phyloP scores from a whole-genome alignment of 345 rosid species.

The Eutrema yunnanense region DNA sequence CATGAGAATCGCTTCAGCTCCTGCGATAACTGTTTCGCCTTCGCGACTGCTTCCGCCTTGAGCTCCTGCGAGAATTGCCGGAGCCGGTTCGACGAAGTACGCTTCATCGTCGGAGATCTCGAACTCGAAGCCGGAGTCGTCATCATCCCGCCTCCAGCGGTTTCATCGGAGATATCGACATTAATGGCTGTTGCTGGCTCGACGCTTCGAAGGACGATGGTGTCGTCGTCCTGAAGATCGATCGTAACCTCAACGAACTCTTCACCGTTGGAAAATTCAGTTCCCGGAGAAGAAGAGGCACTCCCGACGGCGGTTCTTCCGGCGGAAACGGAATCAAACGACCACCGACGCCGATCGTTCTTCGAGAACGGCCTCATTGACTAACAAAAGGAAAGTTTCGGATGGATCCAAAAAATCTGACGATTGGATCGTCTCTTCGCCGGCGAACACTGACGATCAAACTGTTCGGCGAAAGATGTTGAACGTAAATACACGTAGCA shows the following conservation, averaged over 20 bases:
- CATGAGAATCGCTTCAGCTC: slow-evolving; percentile 79
- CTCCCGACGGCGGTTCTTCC: slow-evolving; percentile 31
- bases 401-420: not conserved
- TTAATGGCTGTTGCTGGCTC: slow-evolving; percentile 69
- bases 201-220: slow-evolving; percentile 82
- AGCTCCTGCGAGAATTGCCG: slow-evolving; percentile 88
- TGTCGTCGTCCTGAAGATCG: slow-evolving; percentile 89
- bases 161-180: slow-evolving; percentile 31
- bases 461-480: not conserved
- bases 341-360: slow-evolving; percentile 91
- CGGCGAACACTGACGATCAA: slow-evolving; percentile 2
- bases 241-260: slow-evolving; percentile 94
- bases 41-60: slow-evolving; percentile 90
- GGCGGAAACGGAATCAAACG: slow-evolving; percentile 67
- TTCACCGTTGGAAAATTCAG: slow-evolving; percentile 47
- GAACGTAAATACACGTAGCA: slow-evolving; percentile 21
- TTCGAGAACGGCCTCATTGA: slow-evolving; percentile 46
- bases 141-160: not conserved
- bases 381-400: not conserved
- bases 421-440: not conserved
- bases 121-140: slow-evolving; percentile 47
- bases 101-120: slow-evolving; percentile 62
- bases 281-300: slow-evolving; percentile 49
- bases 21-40: slow-evolving; percentile 79
- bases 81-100: slow-evolving; percentile 59